phyloP scores from a whole-genome alignment of 2,329 filamentous ascomycete genomes.

The Orbilia oligospora region DNA sequence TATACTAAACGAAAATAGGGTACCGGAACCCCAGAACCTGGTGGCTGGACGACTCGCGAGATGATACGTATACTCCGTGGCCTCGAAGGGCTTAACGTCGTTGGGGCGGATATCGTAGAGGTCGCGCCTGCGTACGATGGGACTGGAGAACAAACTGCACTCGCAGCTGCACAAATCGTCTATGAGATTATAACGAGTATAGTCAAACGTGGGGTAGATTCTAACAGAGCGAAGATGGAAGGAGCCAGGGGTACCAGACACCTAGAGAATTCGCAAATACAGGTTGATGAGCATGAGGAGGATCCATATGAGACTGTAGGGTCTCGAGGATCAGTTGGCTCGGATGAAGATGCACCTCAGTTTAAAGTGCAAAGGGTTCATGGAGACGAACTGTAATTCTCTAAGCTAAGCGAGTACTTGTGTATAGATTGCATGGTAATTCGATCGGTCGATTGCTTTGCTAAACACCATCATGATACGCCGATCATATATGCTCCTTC shows the following conservation, averaged over 20 bases:
- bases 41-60: conserved; percentile 91
- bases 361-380: neutral
- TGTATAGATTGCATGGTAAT: conserved; percentile 4
- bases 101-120: conserved; percentile 92
- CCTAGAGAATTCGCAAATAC: neutral
- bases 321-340: neutral
- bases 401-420: neutral
- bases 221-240: conserved; percentile 63
- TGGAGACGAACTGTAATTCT: conserved; percentile 11
- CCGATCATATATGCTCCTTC: conserved; percentile 43
- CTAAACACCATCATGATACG: conserved; percentile 38
- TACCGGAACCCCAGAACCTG: conserved; percentile 89
- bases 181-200: conserved; percentile 87
- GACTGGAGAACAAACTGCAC: conserved; percentile 81
- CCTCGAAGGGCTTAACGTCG: conserved; percentile 84
- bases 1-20: conserved; percentile 71
- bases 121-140: conserved; percentile 89
- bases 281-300: neutral
- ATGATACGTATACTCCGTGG: conserved; percentile 86
- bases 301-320: too few relatives aligned
- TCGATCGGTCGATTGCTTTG: conserved; percentile 27
- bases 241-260: conserved; percentile 61
- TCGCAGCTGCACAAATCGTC: conserved; percentile 86
- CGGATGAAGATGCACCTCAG: neutral
- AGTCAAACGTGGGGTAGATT: conserved; percentile 73